Percentiles rank a stretch among this genome's conserved stretches.
These are phyloP conservation scores for Furculomyces boomerangus DNA, from an alignment of 371 early-diverging fungal species.

Conservation along the genomic window DNA sequence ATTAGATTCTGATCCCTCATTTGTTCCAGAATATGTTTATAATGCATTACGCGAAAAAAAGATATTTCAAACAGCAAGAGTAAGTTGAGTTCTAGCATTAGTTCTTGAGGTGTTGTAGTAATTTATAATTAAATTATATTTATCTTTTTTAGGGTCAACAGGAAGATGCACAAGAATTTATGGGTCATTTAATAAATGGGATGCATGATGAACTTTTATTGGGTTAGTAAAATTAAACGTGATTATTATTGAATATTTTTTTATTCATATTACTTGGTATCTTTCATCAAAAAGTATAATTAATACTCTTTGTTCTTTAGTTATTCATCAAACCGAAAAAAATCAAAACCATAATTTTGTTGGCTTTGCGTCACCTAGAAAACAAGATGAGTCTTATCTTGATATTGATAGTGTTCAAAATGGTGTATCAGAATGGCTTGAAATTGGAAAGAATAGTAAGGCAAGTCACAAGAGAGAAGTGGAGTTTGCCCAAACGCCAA, in stretches of 20 bases:
- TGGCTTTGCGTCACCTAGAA: background rate
- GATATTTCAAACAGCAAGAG: slow-evolving; percentile 55
- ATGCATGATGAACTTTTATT: slow-evolving; percentile 67
- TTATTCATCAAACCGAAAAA: background rate
- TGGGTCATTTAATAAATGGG: slow-evolving; percentile 80
- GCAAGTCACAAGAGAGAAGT: slow-evolving; percentile 6
- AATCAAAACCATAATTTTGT: background rate
- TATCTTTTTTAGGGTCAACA: slow-evolving; percentile 53
- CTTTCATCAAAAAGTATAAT: background rate
- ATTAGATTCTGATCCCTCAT: slow-evolving; percentile 58
- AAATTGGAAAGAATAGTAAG: slow-evolving; percentile 76
- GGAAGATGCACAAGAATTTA: slow-evolving; percentile 94
- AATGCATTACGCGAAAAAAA: slow-evolving; percentile 63
- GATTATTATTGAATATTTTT: background rate
- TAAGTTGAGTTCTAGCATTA: background rate
- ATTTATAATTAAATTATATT: background rate
- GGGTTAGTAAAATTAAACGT: background rate
- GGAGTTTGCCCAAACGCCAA: slow-evolving; percentile 31
- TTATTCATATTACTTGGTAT: too few relatives aligned
- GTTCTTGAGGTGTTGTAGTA: background rate
- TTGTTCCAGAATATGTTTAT: slow-evolving; percentile 86
- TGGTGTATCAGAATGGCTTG: slow-evolving; percentile 47
- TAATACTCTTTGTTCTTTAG: background rate
- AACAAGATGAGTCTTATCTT: background rate
- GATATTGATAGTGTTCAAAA: background rate